A percentile compares a stretch with the other conserved stretches of the same genome.
These are phyloP conservation scores for Hymenotorrendiella dingleyae DNA, from an alignment of 2,329 filamentous ascomycete species.

Conservation along the genomic window DNA sequence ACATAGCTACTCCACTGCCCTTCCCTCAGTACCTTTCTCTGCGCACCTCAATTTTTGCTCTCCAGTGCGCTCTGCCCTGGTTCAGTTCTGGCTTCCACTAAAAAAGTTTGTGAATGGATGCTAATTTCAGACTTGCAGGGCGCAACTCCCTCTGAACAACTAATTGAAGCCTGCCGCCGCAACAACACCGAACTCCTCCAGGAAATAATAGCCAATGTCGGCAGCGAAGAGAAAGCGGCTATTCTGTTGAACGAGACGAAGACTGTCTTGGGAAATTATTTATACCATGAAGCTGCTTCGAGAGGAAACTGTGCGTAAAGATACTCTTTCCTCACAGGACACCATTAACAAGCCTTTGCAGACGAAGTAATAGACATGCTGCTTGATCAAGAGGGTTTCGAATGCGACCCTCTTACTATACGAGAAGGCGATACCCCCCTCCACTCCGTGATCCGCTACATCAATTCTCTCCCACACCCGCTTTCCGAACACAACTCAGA, in stretches of 20 bases:
- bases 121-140: slow-evolving; percentile 47
- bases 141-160: slow-evolving; percentile 75
- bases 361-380: slow-evolving; percentile 77
- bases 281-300: slow-evolving; percentile 82
- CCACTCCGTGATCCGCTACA: slow-evolving; percentile 71
- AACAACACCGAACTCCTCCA: slow-evolving; percentile 84
- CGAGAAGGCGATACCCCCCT: slow-evolving; percentile 72
- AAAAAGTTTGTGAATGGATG: background rate
- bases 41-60: background rate
- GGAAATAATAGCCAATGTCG: slow-evolving; percentile 60
- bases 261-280: slow-evolving; percentile 80
- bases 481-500: slow-evolving; percentile 49
- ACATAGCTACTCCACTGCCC: background rate
- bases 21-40: background rate
- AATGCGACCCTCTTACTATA: slow-evolving; percentile 73
- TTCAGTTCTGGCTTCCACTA: background rate
- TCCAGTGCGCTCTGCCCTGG: too few species aligned
- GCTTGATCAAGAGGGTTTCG: slow-evolving; percentile 76
- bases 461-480: slow-evolving; percentile 51
- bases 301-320: slow-evolving; percentile 80
- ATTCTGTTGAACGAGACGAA: slow-evolving; percentile 78
- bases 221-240: slow-evolving; percentile 56
- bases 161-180: slow-evolving; percentile 87
- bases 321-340: too few species aligned
- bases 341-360: too few species aligned